phyloP scores from a whole-genome alignment of 257 asterid species.

The Capsicum pubescens region DNA sequence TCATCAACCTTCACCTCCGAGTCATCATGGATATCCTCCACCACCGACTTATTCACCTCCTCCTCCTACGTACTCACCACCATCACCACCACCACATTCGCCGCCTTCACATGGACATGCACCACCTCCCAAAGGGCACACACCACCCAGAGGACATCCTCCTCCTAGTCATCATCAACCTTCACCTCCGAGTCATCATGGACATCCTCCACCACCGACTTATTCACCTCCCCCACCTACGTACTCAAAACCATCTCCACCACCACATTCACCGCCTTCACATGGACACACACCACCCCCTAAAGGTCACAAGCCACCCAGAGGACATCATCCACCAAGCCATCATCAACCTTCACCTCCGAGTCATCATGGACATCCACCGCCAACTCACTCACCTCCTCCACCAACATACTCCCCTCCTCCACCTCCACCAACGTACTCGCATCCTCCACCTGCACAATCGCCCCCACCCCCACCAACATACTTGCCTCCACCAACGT shows the following conservation, averaged over 20 bases:
- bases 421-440: neutral
- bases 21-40: neutral
- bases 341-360: neutral
- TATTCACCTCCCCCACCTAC: neutral
- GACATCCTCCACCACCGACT: neutral
- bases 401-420: neutral
- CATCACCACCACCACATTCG: conserved; percentile 3
- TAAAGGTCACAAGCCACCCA: no score
- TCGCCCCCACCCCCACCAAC: neutral
- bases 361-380: neutral
- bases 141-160: neutral
- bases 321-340: conserved; percentile 18
- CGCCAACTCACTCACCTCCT: neutral
- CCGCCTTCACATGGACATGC: conserved; percentile 20
- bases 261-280: neutral
- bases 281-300: conserved; percentile 21
- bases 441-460: neutral
- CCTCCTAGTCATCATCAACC: neutral
- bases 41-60: neutral
- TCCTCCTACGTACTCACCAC: neutral
- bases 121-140: conserved; percentile 19
- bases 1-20: neutral
- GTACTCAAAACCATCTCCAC: conserved; percentile 11
- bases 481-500: neutral
- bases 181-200: neutral